phyloP scores from a whole-genome alignment of 169 alveolate species.

The Plasmodium adleri region DNA sequence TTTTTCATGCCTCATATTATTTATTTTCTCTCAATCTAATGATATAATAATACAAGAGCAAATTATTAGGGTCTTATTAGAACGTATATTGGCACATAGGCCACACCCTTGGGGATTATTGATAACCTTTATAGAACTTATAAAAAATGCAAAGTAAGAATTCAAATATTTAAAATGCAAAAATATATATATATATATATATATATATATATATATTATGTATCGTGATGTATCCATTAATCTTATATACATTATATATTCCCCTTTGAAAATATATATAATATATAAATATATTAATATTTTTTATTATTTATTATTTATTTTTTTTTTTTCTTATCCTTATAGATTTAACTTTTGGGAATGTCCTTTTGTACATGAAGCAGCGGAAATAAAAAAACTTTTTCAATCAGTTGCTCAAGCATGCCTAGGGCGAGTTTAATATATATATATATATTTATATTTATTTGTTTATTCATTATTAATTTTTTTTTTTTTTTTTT shows the following conservation, averaged over 20 bases:
- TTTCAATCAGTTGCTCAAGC: conserved; percentile 84
- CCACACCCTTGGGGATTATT: conserved; percentile 98
- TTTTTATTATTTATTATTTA: neutral
- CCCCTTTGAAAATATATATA: neutral
- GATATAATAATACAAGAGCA: conserved; percentile 93
- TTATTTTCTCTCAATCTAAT: conserved; percentile 85
- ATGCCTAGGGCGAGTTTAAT: conserved; percentile 76
- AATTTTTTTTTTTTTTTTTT: conserved; percentile 11
- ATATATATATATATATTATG: neutral
- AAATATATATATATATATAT: neutral
- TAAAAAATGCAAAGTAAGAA: conserved; percentile 88
- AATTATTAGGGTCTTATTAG: conserved; percentile 91
- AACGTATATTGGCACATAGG: conserved; percentile 91
- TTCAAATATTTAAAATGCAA: neutral
- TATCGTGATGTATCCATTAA: neutral
- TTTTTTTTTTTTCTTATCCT: neutral
- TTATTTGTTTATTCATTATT: neutral
- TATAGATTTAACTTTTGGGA: conserved; percentile 81
- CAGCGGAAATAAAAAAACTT: conserved; percentile 85
- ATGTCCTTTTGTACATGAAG: conserved; percentile 80
- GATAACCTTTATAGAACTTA: conserved; percentile 89
- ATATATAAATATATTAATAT: neutral
- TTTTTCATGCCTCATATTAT: conserved; percentile 88
- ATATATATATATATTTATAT: conserved; percentile 10
- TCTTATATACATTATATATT: neutral